Evolutionary conservation across 2,329 filamentous ascomycete species (phyloP).

Genomic region (Phaeosphaeria sp.): DNA sequence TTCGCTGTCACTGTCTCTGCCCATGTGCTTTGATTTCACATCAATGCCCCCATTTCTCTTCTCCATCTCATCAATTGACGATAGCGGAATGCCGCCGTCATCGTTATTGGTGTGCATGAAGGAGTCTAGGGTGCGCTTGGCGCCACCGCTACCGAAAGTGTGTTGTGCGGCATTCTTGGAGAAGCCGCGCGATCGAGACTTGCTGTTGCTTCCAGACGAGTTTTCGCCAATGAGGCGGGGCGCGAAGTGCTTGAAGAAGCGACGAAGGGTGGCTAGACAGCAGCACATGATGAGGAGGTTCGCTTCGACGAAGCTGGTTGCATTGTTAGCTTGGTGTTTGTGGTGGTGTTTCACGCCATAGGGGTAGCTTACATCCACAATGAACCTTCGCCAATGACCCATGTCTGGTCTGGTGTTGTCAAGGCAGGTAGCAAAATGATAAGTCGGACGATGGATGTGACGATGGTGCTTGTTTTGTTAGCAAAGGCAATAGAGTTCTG

Average conservation of each 20-base stretch:
- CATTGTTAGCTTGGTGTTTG: not conserved
- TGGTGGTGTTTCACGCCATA: not conserved
- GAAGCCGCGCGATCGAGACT: constrained; percentile 1
- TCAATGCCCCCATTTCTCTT: not conserved
- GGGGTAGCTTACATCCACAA: constrained; percentile 18
- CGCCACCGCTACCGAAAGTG: constrained; percentile 13
- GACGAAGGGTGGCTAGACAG: constrained; percentile 50
- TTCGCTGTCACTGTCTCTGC: constrained; percentile 20
- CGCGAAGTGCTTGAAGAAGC: constrained; percentile 50
- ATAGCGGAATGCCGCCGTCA: constrained; percentile 14
- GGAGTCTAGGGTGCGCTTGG: constrained; percentile 20
- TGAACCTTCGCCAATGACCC: constrained; percentile 16
- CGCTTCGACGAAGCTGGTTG: constrained; percentile 44
- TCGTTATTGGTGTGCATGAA: constrained; percentile 19
- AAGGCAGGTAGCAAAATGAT: constrained; percentile 19
- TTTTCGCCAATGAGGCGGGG: constrained; percentile 29
- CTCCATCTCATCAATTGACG: not conserved
- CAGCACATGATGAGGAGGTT: constrained; percentile 54
- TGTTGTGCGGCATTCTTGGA: constrained; percentile 7
- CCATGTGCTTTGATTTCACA: constrained; percentile 4
- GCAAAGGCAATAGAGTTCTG: not conserved
- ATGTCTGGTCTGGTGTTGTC: constrained; percentile 19
- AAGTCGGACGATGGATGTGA: constrained; percentile 20
- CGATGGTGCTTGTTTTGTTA: constrained; percentile 15
- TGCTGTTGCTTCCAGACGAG: constrained; percentile 5